phyloP scores from a whole-genome alignment of 805 yeast species.

The Sugiyamaella lignohabitans region DNA sequence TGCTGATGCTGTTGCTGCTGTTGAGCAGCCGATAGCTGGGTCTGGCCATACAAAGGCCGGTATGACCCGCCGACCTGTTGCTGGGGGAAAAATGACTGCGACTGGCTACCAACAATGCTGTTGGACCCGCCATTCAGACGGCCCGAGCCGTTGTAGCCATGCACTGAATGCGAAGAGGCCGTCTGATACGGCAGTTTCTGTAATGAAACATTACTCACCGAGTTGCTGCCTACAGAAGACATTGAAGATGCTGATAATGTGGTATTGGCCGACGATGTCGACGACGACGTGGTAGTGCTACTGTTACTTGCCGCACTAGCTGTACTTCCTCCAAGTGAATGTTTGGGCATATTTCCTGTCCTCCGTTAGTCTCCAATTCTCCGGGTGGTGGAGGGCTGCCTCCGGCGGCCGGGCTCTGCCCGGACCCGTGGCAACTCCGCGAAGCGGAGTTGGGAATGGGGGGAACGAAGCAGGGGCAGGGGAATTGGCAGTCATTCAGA shows the following conservation, averaged over 20 bases:
- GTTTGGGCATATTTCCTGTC: constrained; percentile 1
- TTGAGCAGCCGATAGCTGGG: background rate
- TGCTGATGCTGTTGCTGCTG: constrained; percentile 5
- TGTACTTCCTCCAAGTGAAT: constrained; percentile 2
- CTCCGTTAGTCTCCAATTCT: background rate
- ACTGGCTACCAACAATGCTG: too few relatives aligned
- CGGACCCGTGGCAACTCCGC: background rate
- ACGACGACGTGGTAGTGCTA: constrained; percentile 1
- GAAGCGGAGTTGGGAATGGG: too few relatives aligned
- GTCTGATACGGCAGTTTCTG: background rate
- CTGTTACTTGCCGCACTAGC: background rate
- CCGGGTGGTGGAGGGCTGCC: background rate
- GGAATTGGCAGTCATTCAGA: too few relatives aligned
- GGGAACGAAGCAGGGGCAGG: too few relatives aligned
- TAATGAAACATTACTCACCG: background rate
- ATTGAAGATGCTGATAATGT: background rate
- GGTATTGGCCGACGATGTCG: constrained; percentile 1
- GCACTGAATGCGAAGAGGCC: background rate
- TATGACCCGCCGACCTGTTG: background rate
- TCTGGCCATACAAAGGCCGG: background rate
- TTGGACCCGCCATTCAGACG: too few relatives aligned
- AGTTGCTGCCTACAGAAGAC: background rate
- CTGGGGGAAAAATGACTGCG: too few relatives aligned
- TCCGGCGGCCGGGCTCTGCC: constrained; percentile 1
- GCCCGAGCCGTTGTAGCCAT: background rate